Evolutionary conservation across 1,284 basidiomycete genomes (phyloP).

Genomic region (Neolentinus lepideus): DNA sequence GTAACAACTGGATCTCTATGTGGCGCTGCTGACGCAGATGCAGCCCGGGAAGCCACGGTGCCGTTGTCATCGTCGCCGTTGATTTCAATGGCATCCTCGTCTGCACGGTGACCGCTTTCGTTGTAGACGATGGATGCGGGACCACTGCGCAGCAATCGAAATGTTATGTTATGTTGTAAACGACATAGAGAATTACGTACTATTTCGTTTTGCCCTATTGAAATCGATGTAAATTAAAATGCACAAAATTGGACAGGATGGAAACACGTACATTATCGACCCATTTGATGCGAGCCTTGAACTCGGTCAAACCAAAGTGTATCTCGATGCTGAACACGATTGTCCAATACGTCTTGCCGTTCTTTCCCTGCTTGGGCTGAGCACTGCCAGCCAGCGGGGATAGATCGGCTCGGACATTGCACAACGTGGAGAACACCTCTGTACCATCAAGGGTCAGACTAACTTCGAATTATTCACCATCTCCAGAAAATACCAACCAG

Average conservation of each 20-base stretch:
- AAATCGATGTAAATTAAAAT: conserved; percentile 7
- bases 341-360: conserved; percentile 69
- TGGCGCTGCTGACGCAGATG: not conserved
- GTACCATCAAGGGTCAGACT: conserved; percentile 1
- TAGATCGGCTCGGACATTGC: conserved; percentile 68
- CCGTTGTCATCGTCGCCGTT: conserved; percentile 23
- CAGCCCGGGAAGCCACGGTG: conserved; percentile 7
- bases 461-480: not conserved
- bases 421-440: conserved; percentile 70
- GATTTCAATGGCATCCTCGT: conserved; percentile 52
- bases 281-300: conserved; percentile 76
- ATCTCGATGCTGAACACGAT: conserved; percentile 78
- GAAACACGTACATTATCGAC: conserved; percentile 51
- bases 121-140: conserved; percentile 76
- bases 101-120: conserved; percentile 63
- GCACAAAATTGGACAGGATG: conserved; percentile 1
- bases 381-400: conserved; percentile 64
- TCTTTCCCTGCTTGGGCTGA: conserved; percentile 52
- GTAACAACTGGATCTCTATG: not conserved
- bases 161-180: too few species aligned
- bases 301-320: conserved; percentile 74
- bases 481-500: conserved; percentile 30
- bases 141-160: conserved; percentile 34
- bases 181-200: conserved; percentile 37
- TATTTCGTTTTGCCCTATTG: conserved; percentile 57